Percentiles rank a stretch among this genome's conserved stretches.
These are phyloP conservation scores for Stipa capillata DNA, from an alignment of 176 grass and related monocot species.

Conservation along the genomic window DNA sequence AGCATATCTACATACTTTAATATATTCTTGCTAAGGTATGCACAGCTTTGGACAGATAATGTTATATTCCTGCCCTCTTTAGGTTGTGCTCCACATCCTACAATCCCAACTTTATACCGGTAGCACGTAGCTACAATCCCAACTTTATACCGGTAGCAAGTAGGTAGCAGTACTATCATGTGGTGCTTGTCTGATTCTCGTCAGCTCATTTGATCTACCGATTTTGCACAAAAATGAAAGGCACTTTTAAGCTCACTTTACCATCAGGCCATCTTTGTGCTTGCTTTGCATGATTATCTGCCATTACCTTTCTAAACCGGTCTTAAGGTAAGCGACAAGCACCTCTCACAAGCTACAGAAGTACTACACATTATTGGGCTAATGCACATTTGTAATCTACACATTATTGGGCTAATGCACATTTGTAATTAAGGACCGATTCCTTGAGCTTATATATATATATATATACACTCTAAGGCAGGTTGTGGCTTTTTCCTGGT, in stretches of 20 bases:
- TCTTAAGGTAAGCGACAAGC: slow-evolving; percentile 23
- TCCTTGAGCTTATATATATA: neutral
- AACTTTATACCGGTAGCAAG: too few species aligned
- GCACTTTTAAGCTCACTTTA: neutral
- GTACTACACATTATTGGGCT: too few species aligned
- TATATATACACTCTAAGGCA: too few species aligned
- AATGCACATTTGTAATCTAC: too few species aligned
- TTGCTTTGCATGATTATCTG: neutral
- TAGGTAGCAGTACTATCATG: neutral
- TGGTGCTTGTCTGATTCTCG: neutral
- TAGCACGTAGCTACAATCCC: too few species aligned
- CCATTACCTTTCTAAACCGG: neutral
- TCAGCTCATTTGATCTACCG: neutral
- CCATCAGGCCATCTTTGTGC: neutral
- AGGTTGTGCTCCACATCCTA: neutral
- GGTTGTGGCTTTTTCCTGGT: neutral
- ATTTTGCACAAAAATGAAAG: neutral
- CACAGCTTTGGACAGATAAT: neutral
- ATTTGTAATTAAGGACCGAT: neutral
- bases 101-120: slow-evolving; percentile 3
- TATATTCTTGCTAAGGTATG: slow-evolving; percentile 10
- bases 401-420: neutral
- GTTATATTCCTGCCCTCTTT: neutral
- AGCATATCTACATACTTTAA: neutral
- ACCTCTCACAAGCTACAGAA: slow-evolving; percentile 23